phyloP scores from a whole-genome alignment of 2,329 filamentous ascomycete genomes.

The Cladorrhinum sp. region DNA sequence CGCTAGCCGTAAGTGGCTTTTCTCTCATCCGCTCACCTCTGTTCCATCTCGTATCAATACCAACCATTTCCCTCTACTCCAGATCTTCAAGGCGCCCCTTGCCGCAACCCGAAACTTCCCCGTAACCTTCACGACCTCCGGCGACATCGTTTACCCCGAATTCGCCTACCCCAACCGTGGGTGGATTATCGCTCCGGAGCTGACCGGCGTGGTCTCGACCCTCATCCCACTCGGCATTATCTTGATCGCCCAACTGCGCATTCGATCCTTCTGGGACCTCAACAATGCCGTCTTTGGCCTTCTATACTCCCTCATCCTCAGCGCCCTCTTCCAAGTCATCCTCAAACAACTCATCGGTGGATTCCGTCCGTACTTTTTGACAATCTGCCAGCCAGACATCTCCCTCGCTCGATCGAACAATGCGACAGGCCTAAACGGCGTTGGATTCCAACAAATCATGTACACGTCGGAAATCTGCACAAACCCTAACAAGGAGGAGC shows the following conservation, averaged over 20 bases:
- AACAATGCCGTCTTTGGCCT: conserved; percentile 71
- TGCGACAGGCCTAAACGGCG: conserved; percentile 38
- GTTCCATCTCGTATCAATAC: neutral
- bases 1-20: conserved; percentile 30
- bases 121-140: conserved; percentile 53
- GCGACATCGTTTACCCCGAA: conserved; percentile 61
- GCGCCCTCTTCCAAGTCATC: conserved; percentile 74
- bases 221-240: conserved; percentile 64
- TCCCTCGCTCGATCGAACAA: conserved; percentile 41
- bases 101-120: conserved; percentile 59
- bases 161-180: conserved; percentile 63
- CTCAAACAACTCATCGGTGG: conserved; percentile 74
- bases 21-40: neutral
- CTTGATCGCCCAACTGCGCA: conserved; percentile 62
- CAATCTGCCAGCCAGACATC: conserved; percentile 58
- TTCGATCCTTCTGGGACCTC: conserved; percentile 66
- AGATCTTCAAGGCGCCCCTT: conserved; percentile 54
- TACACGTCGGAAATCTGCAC: conserved; percentile 63
- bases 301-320: conserved; percentile 65
- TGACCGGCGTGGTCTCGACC: conserved; percentile 54
- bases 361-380: conserved; percentile 68
- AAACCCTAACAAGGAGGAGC: conserved; percentile 45
- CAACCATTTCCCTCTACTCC: neutral
- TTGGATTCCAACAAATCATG: conserved; percentile 59
- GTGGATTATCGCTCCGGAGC: conserved; percentile 59